Base-by-base conservation (phyloP, 1,284 basidiomycete genomes). In the Sphaerobolus stellatus region DNA sequence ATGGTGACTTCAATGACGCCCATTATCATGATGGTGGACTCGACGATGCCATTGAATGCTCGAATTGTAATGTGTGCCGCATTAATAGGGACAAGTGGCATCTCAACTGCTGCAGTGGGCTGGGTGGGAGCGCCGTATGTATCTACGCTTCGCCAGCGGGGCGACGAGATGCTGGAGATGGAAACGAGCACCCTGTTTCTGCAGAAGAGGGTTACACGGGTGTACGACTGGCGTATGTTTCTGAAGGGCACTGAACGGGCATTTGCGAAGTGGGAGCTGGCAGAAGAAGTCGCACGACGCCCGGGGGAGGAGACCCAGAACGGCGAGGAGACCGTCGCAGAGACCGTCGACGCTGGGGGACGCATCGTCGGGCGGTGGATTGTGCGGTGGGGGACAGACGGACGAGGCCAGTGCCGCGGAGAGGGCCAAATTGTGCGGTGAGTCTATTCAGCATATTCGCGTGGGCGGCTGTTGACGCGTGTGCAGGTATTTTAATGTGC, bases 241-340 rank as follows among this genome's bases (percentile, higher is more conserved):
- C 66, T 94, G 41, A 77, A 86, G 5, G 81, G 84, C 41, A 85
- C 89, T 0, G 74, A 71, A 58, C 76, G 92, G 28, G 82, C 88
- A 1, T 86, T 94, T 62, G 89, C 92, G 8, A 88, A 84, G 56
- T 94, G 88, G 88, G 84, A 90, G 66, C 79, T 92, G 18, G 82
- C 86, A 24, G 68, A 79, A 41, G 41, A 52, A 18, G 70, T 76
- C 49, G 66, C 88, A 5, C 75, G 74, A 5, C 40, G 77, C 2
- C 58, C 63, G 24, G 40, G 66, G 51, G 58, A 72, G 52, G 64
- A 75, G 56, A 68, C 76, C 63, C 58, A 69, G 56, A 61, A 66
- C 57, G 64, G 72, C 51, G 83, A 88, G 62, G 89, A 92, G 69
- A 89, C 88, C 0, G 76, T 91, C 3, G 89, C 90, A 14, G 88